Evolutionary conservation across 495 filamentous ascomycete species (phyloP), one percentile per base, ranked within the genome.

Genomic region (Xylaria sp.): DNA sequence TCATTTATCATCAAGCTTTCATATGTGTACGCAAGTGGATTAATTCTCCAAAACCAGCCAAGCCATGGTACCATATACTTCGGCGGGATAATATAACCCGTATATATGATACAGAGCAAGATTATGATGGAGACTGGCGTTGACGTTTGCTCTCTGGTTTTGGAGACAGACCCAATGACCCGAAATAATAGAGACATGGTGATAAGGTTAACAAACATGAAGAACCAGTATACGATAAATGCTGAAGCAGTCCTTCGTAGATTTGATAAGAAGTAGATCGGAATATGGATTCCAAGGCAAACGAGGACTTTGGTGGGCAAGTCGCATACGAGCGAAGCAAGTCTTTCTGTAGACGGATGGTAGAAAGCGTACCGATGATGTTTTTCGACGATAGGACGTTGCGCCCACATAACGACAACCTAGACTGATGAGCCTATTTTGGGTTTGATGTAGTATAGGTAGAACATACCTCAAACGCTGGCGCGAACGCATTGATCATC

Each of bases 11-110:
- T 85, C 35, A 91, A 71, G 0, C 82, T 88, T 79, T 92, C 93
- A 68, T 93, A 94, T 0, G 87, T 86, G 73, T 95, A 97, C 46
- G 89, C 85, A 6, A 96, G 81, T 0, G 93, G 93, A 67, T 95
- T 92, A 66, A 96, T 85, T 82, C 88, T 91, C 19, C 86, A 86
- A 1, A 95, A 81, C 93, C 93, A 97, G 31, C 86, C 87, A 33
- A 94, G 88, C 91, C 91, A n/a, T n/a, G n/a, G n/a, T n/a, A n/a
- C n/a, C n/a, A n/a, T n/a, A n/a, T n/a, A 95, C 0, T 90, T 90
- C 70, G 87, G 88, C 5, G 92, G 91, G 52, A 95, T 92, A 12
- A 93, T 80, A 77, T 91, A 97, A 43, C 93, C 93, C 17, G 92
- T 94, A 76, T 96, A 97, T 8, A 95, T 90, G 64, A 95, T 78